phyloP scores from a whole-genome alignment of 176 grass and related monocot species.

The Elymus sibiricus region DNA sequence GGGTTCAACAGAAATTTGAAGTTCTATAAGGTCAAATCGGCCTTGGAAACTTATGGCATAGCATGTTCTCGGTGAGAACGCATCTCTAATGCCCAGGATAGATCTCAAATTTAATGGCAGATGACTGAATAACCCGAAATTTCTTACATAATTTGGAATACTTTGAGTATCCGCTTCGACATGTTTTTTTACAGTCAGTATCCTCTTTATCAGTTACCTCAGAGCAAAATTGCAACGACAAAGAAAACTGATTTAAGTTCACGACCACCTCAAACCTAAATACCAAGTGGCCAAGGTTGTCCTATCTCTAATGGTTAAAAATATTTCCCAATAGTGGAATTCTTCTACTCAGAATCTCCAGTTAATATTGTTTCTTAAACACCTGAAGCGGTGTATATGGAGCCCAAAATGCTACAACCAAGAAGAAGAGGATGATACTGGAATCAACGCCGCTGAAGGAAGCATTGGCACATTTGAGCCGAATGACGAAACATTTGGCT shows the following conservation, averaged over 20 bases:
- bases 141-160: not conserved
- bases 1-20: not conserved
- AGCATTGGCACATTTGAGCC: not conserved
- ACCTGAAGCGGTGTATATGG: conserved; percentile 55
- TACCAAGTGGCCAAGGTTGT: not conserved
- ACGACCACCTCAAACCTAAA: not conserved
- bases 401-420: conserved; percentile 42
- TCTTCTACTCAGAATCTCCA: not conserved
- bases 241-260: not conserved
- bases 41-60: not conserved
- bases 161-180: not conserved
- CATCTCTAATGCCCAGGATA: not conserved
- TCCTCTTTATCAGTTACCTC: not conserved
- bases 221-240: not conserved
- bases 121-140: not conserved
- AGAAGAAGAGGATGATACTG: conserved; percentile 37
- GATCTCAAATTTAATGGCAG: not conserved
- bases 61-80: not conserved
- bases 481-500: conserved; percentile 52
- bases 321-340: not conserved
- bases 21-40: not conserved
- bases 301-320: not conserved
- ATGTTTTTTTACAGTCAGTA: not conserved
- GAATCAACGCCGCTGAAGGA: conserved; percentile 13
- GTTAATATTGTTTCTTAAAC: conserved; percentile 8